Evolutionary conservation across 495 filamentous ascomycete species (phyloP), one percentile per base, ranked within the genome.

Genomic region (Lepraria neglecta): DNA sequence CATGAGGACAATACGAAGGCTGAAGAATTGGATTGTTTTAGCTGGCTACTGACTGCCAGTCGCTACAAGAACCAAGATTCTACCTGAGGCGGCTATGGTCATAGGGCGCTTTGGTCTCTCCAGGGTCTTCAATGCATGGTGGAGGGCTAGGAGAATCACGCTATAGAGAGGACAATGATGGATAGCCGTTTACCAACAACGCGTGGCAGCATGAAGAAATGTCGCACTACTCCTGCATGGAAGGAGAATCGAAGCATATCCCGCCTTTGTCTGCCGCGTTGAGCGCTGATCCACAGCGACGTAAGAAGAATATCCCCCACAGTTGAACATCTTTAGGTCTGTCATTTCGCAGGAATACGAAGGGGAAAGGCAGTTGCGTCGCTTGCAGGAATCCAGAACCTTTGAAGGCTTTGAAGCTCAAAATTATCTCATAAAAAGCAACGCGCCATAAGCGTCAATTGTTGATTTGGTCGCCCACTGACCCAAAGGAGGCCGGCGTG

Each of bases 391-490:
- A 28, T 54, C 30, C 51, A 54, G 30, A 54, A n/a, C 15, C 51
- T 54, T 54, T 12, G 17, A 30, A 35, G 40, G 54, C 35, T 42
- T 15, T 40, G 15, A 30, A 43, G 38, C 19, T 42, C 6, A 27
- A 21, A 45, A 43, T 45, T 35, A 28, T 24, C 9, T 57, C 3
- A 14, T n/a, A 24, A 43, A 3, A 42, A 57, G 54, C 35, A 43
- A 30, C 27, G 19, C 38, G 19, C 38, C 38, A 57, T 45, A 57
- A 57, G 54, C 54, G 54, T 57, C 54, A 45, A 57, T 24, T 24
- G 54, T 45, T 44, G 54, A 57, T 57, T 57, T 28, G 35, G 27
- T 57, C 4, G 6, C 14, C 10, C n/a, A n/a, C 3, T 30, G 33
- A n/a, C 17, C 33, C 38, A n/a, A 42, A 24, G 6, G 21, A 42